Evolutionary conservation across 202 grass and related monocot genomes (phyloP).

Genomic region (Brachypodium distachyon): DNA sequence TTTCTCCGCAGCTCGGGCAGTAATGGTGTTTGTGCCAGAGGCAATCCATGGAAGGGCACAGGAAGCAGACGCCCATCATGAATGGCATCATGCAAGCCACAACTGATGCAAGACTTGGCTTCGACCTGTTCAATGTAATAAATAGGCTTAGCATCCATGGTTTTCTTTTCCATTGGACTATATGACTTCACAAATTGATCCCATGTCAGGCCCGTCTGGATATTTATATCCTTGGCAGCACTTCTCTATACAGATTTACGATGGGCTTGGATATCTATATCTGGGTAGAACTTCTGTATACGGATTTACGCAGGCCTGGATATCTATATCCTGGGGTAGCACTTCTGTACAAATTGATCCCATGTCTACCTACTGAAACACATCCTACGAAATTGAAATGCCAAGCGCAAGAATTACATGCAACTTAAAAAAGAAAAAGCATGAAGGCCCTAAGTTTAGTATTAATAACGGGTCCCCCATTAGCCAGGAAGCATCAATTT

Average conservation of each 20-base stretch:
- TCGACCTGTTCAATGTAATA: slow-evolving; percentile 46
- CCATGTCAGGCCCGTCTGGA: no score
- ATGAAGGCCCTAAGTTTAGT: not conserved
- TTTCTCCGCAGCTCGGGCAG: slow-evolving; percentile 76
- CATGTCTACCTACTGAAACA: not conserved
- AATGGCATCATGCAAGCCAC: slow-evolving; percentile 97
- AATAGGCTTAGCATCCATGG: not conserved
- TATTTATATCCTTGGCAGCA: no score
- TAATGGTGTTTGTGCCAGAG: slow-evolving; percentile 97
- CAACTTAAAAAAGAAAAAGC: not conserved
- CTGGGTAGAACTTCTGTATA: no score
- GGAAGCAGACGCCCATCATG: slow-evolving; percentile 84
- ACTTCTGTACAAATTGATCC: no score
- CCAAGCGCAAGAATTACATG: not conserved
- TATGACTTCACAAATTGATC: not conserved
- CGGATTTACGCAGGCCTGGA: no score
- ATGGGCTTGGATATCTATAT: no score
- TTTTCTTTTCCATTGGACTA: not conserved
- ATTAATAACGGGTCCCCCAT: not conserved
- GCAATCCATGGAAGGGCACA: slow-evolving; percentile 85
- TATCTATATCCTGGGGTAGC: no score
- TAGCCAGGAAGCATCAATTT: not conserved
- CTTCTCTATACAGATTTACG: no score
- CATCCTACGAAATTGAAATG: not conserved
- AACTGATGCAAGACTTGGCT: slow-evolving; percentile 71